Percentiles rank a stretch among this genome's conserved stretches.
These are phyloP conservation scores for Monosporascus sp. DNA, from an alignment of 2,329 filamentous ascomycete genomes.

Conservation along the genomic window DNA sequence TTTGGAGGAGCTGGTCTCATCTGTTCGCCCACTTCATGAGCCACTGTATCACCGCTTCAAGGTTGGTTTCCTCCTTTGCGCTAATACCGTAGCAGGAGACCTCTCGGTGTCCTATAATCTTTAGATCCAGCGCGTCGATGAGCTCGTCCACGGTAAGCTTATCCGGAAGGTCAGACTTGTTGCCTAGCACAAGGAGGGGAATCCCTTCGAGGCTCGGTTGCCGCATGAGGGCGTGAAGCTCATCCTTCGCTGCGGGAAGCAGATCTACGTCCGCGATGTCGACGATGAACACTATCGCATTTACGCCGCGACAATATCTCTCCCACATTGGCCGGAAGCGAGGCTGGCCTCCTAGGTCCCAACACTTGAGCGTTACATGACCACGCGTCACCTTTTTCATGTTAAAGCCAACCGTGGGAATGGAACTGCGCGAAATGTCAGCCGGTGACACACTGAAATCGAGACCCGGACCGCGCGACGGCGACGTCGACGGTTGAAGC, in stretches of 20 bases:
- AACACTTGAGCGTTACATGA: constrained; percentile 97
- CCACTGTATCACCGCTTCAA: constrained; percentile 95
- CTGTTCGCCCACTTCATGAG: constrained; percentile 82
- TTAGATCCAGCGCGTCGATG: constrained; percentile 87
- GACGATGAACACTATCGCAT: constrained; percentile 97
- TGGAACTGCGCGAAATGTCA: constrained; percentile 64
- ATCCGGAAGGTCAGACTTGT: constrained; percentile 92
- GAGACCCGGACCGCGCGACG: constrained; percentile 16
- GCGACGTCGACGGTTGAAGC: constrained; percentile 2
- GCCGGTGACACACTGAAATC: constrained; percentile 12
- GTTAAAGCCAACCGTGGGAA: constrained; percentile 97
- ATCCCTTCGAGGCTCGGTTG: constrained; percentile 84
- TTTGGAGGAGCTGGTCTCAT: constrained; percentile 34
- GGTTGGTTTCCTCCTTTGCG: constrained; percentile 97
- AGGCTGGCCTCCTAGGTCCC: constrained; percentile 96
- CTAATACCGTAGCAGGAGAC: constrained; percentile 99
- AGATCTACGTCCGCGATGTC: constrained; percentile 84
- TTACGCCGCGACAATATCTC: constrained; percentile 93
- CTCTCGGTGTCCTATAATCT: constrained; percentile 82
- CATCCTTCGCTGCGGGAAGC: constrained; percentile 80
- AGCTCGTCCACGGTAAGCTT: constrained; percentile 91
- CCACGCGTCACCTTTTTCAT: constrained; percentile 98
- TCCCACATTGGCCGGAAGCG: constrained; percentile 99
- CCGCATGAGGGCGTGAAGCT: constrained; percentile 82
- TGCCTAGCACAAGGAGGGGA: constrained; percentile 87